phyloP scores from a whole-genome alignment of 306 rosid species.

The Begonia peltatifolia region DNA sequence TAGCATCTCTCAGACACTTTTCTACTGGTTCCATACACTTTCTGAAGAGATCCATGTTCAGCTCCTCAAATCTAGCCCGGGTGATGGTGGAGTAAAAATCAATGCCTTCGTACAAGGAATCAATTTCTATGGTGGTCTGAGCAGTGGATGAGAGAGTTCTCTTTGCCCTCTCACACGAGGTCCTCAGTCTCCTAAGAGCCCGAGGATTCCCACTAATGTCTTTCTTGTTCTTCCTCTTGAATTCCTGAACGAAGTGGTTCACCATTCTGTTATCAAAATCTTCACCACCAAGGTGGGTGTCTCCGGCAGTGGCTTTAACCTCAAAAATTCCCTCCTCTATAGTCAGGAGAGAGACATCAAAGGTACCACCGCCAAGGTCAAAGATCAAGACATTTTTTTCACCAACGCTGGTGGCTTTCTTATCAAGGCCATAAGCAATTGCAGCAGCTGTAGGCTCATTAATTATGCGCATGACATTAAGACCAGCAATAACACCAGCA shows the following conservation, averaged over 20 bases:
- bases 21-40: constrained; percentile 54
- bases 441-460: constrained; percentile 54
- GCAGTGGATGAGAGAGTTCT: constrained; percentile 39
- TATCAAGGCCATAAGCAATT: constrained; percentile 52
- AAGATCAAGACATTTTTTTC: constrained; percentile 47
- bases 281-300: constrained; percentile 52
- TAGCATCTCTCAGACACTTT: constrained; percentile 48
- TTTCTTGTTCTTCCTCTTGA: constrained; percentile 44
- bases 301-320: constrained; percentile 52
- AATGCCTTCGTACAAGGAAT: constrained; percentile 44
- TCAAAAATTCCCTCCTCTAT: constrained; percentile 56
- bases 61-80: constrained; percentile 47
- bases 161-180: constrained; percentile 37
- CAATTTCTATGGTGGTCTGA: constrained; percentile 44
- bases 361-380: constrained; percentile 50
- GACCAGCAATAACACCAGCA: constrained; percentile 50
- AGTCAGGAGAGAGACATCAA: constrained; percentile 45
- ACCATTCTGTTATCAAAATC: constrained; percentile 55
- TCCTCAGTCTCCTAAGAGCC: constrained; percentile 51
- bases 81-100: constrained; percentile 47
- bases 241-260: constrained; percentile 44
- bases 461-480: constrained; percentile 37
- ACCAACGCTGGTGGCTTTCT: constrained; percentile 43
- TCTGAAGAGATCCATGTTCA: constrained; percentile 43
- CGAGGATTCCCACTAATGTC: constrained; percentile 42